Evolutionary conservation across 2,329 filamentous ascomycete species (phyloP).

Genomic region (Fusarium humuli): DNA sequence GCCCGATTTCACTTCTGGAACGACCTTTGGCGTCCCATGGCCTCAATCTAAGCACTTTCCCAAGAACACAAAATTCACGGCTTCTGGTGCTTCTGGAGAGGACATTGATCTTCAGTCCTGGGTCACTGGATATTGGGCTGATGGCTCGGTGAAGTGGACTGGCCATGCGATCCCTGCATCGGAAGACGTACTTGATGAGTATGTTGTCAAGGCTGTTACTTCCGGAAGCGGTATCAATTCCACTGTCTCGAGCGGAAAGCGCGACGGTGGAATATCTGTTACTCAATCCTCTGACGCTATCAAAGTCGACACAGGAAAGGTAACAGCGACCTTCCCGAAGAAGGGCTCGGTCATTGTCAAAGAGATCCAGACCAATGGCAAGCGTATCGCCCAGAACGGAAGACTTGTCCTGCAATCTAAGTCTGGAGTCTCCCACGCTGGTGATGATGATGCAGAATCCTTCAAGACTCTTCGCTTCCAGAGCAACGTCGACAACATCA

Average conservation of each 20-base stretch:
- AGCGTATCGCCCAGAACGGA: conserved; percentile 59
- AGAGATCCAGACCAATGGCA: conserved; percentile 56
- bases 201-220: conserved; percentile 49
- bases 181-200: conserved; percentile 55
- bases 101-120: conserved; percentile 59
- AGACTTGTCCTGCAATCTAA: conserved; percentile 66
- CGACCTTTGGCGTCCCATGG: conserved; percentile 60
- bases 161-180: conserved; percentile 65
- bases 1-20: conserved; percentile 51
- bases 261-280: conserved; percentile 11
- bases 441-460: conserved; percentile 35
- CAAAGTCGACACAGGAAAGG: conserved; percentile 58
- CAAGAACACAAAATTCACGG: conserved; percentile 53
- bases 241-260: conserved; percentile 6
- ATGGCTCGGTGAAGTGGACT: conserved; percentile 72
- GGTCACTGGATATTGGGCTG: conserved; percentile 69
- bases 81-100: conserved; percentile 41
- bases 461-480: conserved; percentile 59
- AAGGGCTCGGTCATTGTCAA: conserved; percentile 55
- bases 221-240: conserved; percentile 27
- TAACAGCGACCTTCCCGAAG: conserved; percentile 57
- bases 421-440: conserved; percentile 55
- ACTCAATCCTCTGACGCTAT: conserved; percentile 47
- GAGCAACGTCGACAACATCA: conserved; percentile 63
- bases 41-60: conserved; percentile 54